Base-by-base conservation (phyloP, 805 yeast species). In the Cyberlindnera galapagoensis region DNA sequence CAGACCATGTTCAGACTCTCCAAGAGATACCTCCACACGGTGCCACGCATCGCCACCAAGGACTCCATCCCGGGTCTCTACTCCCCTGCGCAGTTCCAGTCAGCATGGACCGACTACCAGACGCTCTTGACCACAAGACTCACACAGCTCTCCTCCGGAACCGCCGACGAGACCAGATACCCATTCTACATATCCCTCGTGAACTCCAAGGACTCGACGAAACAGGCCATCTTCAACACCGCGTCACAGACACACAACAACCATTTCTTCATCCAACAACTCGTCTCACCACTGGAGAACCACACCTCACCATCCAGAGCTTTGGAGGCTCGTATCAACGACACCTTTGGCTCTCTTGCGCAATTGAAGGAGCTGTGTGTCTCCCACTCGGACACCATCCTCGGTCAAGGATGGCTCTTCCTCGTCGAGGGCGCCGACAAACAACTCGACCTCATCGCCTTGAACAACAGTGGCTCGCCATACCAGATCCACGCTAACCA, bases 181-280 rank as follows among this genome's bases (percentile, higher is more conserved):
- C 90, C 95, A 4, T 74, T 80, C 54, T 82, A 82, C 40, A 74
- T 85, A 34, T 54, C 77, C 36, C 58, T 76, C 38, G 70, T 76
- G 43, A 75, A 92, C 1, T 80, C 87, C 4, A 71, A 72, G 47
- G 72, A 75, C 41, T 65, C 82, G 19, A 72, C 76, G 19, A 72
- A 74, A 47, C 78, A 87, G 21, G 72, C 74, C 34, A 58, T 74
- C n/a, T 88, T 80, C 67, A 92, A 88, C 60, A 74, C 70, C 51
- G 97, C 97, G 3, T 83, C 95, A 5, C 94, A 83, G 54, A 78
- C 87, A 3, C 90, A 83, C 62, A 88, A 87, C 61, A 92, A 92
- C 63, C 98, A 90, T 60, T 68, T 92, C 31, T 86, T 82, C 49
- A 77, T 87, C 51, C 75, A 80, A 55, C 82, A 81, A 49, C 60